These are phyloP conservation scores for Amaranthus tricolor DNA, from an alignment of 179 eudicot species.

Conservation along the genomic window DNA sequence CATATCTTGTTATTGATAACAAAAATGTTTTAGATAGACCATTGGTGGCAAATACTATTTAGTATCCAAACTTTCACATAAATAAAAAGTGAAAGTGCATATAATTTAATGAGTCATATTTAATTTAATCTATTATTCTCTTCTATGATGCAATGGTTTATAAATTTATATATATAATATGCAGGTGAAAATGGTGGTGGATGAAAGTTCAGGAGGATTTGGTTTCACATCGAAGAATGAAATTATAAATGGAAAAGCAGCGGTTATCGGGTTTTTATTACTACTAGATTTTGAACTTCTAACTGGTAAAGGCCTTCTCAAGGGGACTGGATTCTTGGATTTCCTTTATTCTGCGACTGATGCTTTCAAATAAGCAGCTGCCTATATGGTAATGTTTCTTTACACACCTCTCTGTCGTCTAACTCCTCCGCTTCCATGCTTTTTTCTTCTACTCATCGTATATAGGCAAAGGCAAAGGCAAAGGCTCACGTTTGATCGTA, in stretches of 20 bases:
- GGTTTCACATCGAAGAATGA: constrained; percentile 81
- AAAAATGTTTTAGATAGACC: no score
- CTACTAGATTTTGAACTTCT: constrained; percentile 88
- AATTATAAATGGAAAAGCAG: constrained; percentile 90
- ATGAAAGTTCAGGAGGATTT: constrained; percentile 69
- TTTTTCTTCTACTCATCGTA: no score
- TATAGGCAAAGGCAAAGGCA: no score
- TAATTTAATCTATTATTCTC: no score
- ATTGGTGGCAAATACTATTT: no score
- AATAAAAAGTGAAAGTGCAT: no score
- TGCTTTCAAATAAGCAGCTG: constrained; percentile 47
- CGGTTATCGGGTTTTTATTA: constrained; percentile 81
- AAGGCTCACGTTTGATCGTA: no score
- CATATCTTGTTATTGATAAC: no score
- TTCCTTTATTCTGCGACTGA: constrained; percentile 70
- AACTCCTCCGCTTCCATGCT: background rate
- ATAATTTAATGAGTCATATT: no score
- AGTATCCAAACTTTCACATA: no score
- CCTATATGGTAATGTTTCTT: background rate
- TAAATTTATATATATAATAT: no score
- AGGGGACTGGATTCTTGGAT: constrained; percentile 97
- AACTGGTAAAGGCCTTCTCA: constrained; percentile 91
- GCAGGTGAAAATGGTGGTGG: constrained; percentile 90
- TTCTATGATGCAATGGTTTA: no score
- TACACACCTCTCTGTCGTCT: background rate